Evolutionary conservation across 352 stramenopile species (phyloP), one percentile per base, ranked within the genome.

Genomic region (Globisporangium ultimum): DNA sequence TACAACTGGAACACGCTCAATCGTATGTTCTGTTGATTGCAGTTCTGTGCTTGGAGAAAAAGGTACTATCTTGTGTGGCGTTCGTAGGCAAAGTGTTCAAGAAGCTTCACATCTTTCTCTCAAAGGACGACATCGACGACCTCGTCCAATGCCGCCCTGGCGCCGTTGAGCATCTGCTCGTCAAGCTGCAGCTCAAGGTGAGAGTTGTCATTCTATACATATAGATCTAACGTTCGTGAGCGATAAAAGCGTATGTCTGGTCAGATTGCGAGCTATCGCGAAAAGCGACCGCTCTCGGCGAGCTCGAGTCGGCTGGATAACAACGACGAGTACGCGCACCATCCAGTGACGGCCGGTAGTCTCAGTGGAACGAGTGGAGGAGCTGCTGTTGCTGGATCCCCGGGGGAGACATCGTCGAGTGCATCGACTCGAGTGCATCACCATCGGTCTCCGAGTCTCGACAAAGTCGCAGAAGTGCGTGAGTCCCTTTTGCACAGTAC

Each of bases 1-100:
- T 98, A 98, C 77, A 98, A 98, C 68, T 98, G 92, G 89, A 93
- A 91, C 55, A 98, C 95, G 36, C 75, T 98, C 36, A 98, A 98
- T 65, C 78, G 85, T 85, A 66, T 70, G 78, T 24, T 11, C 22
- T 9, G 40, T 32, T n/a, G 5, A 20, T 15, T 17, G 6, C 22
- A 48, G 17, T 32, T 41, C 5, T 7, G 24, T 5, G 24, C 24
- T 28, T 28, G 5, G 24, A 28, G 24, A 28, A 5, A 28, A 5
- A 28, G 24, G 5, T 28, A 5, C 2, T 5, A 28, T 5, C 24
- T 28, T 28, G 24, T 48, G n/a, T 74, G 17, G 55, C 49, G 21
- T 69, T 52, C 55, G 24, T 53, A 88, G 71, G 65, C 21, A 95
- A 96, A 66, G 90, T 97, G 52, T 71, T 97, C 47, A 88, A 83